Evolutionary conservation across 257 asterid species (phyloP), one percentile per base, ranked within the genome.

Genomic region (Gentiana dahurica): DNA sequence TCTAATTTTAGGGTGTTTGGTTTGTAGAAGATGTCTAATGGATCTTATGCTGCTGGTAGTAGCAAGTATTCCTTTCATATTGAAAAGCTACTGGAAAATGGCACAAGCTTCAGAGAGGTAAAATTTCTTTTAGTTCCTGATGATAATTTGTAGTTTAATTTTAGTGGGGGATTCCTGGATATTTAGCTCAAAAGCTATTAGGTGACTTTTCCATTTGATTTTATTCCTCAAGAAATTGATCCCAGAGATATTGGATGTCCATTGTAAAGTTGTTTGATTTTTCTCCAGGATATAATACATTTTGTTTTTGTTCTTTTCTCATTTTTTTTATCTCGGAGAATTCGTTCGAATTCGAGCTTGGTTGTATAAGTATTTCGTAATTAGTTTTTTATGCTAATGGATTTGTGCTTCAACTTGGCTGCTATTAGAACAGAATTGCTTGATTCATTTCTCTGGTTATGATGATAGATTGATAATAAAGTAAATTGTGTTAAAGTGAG

Each of bases 31-130:
- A 86, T 86, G 95, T 80, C 93, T 54, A 63, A 75, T 71, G 75
- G 65, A 45, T 54, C 77, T 32, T 15, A 15, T 15, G 24, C 24
- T 15, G 62, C 72, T 61, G 69, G 73, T 63, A 54, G 77, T 48
- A 74, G 77, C 38, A 81, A 73, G 53, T 61, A 68, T 54, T 66
- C 79, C 49, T 66, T 76, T 60, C 80, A 71, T 49, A 72, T 67
- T 32, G 82, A 73, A 51, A 89, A 84, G 49, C 73, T 89, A 60
- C 64, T 68, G 51, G 85, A 84, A 75, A 73, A 80, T 49, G 69
- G 79, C 61, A 84, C 79, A 62, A 84, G 95, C 55, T 83, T 82
- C 51, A 75, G 71, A 71, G 96, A 78, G 96, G 96, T 90, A 69
- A 65, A 61, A 9, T 39, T 49, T 52, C 35, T 15, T 12, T 57